A percentile compares a stretch with the other conserved stretches of the same genome.
phyloP scores from a whole-genome alignment of 2,329 filamentous ascomycete species.

The Monilinia polystroma region DNA sequence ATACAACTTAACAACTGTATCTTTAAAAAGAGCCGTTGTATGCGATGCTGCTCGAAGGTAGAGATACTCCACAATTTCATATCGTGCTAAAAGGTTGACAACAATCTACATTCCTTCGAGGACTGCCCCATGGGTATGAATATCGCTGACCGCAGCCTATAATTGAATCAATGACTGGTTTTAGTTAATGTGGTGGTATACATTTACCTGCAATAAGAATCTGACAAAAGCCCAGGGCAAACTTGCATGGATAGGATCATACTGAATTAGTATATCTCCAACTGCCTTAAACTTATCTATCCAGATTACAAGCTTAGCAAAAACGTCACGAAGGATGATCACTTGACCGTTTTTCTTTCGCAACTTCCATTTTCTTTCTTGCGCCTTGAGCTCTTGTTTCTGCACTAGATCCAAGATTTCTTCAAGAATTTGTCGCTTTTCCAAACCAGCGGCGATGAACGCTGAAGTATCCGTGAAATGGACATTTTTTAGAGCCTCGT shows the following conservation, averaged over 20 bases:
- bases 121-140: constrained; percentile 20
- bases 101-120: constrained; percentile 24
- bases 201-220: constrained; percentile 24
- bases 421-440: neutral
- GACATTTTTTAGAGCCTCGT: constrained; percentile 2
- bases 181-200: neutral
- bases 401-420: neutral
- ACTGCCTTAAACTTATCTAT: constrained; percentile 26
- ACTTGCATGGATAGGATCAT: constrained; percentile 27
- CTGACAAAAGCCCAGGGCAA: constrained; percentile 28
- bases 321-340: constrained; percentile 24
- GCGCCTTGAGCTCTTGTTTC: neutral
- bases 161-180: neutral
- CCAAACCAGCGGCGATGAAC: neutral
- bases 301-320: constrained; percentile 25
- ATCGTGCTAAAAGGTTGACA: constrained; percentile 24
- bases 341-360: constrained; percentile 16
- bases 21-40: neutral
- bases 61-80: constrained; percentile 24
- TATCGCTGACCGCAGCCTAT: neutral
- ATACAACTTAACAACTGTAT: constrained; percentile 22
- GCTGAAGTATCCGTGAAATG: neutral
- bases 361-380: neutral
- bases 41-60: constrained; percentile 15
- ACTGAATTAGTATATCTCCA: constrained; percentile 24